phyloP scores from a whole-genome alignment of 1,139 yeast species.

The Diutina neorugosa region DNA sequence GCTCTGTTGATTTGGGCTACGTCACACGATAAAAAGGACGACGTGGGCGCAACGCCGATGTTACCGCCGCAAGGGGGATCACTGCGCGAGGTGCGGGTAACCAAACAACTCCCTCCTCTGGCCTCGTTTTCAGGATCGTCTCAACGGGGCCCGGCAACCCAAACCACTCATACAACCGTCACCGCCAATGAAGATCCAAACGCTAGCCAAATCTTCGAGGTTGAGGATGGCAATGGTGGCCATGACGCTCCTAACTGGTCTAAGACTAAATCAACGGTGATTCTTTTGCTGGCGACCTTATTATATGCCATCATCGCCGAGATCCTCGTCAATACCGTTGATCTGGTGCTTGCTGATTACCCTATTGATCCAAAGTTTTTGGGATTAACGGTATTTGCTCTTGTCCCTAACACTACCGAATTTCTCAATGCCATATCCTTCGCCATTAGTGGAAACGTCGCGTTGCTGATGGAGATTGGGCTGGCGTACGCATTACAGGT shows the following conservation, averaged over 20 bases:
- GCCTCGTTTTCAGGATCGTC: background rate
- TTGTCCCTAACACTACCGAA: constrained; percentile 95
- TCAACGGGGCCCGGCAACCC: background rate
- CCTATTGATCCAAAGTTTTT: constrained; percentile 82
- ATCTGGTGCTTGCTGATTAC: constrained; percentile 64
- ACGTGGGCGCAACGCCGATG: background rate
- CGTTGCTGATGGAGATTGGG: constrained; percentile 94
- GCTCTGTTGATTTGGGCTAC: constrained; percentile 94
- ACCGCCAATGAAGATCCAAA: background rate
- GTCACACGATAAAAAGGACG: constrained; percentile 18
- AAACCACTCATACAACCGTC: background rate
- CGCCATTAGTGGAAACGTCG: constrained; percentile 93
- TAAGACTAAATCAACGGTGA: constrained; percentile 71
- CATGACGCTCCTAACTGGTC: constrained; percentile 99
- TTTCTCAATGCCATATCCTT: constrained; percentile 93
- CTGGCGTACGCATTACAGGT: constrained; percentile 96
- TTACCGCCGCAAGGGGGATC: background rate
- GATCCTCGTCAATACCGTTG: constrained; percentile 87
- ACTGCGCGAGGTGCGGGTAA: background rate
- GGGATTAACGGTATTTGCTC: constrained; percentile 88
- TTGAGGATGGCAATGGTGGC: constrained; percentile 40
- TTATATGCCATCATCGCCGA: constrained; percentile 92
- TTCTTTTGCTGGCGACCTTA: constrained; percentile 72
- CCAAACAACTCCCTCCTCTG: background rate
- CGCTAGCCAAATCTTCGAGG: constrained; percentile 6